Evolutionary conservation across 345 rosid species (phyloP), one percentile per base, ranked within the genome.

Genomic region (Eucalyptus regnans): DNA sequence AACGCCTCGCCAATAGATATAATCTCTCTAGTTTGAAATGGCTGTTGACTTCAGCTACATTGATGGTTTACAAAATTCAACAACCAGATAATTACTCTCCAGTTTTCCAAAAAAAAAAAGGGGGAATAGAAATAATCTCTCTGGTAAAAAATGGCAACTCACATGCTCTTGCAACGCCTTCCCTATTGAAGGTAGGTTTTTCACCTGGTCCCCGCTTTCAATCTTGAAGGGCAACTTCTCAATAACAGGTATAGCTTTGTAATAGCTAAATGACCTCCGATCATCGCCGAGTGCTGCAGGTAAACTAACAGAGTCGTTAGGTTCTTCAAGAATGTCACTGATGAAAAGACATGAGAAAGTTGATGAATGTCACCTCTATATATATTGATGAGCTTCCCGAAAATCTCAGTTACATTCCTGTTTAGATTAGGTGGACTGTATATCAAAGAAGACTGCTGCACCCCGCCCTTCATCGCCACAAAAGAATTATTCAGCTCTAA

Each of bases 151-250:
- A 11, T 76, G 83, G 83, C 48, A 76, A 76, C 99, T 95, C 89
- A 98, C 99, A 94, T 98, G 99, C 90, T 98, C 98, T 92, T 92
- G 95, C 95, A 98, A n/a, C 17, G 99, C 95, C 94, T 97, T 98
- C 56, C 99, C 99, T 91, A 98, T 97, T 80, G 97, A 95, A 87
- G 99, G 97, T 87, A 96, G 95, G 89, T 93, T 88, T 90, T 97
- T 96, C 85, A 96, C 95, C 93, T 97, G 97, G 79, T 96, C 97
- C 87, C 92, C 93, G 86, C 98, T 97, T 92, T 95, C 96, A 91
- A 98, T 95, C 94, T 91, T 95, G 89, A 95, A 93, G 60, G 98
- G 97, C 90, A 96, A 89, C 93, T 96, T 97, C 93, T 96, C 99
- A 90, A 96, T 94, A 71, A 96, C 97, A 8, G 96, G 92, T 48